These are phyloP conservation scores for Persicaria tinctoria DNA, from an alignment of 148 eudicot genomes.

Conservation along the genomic window DNA sequence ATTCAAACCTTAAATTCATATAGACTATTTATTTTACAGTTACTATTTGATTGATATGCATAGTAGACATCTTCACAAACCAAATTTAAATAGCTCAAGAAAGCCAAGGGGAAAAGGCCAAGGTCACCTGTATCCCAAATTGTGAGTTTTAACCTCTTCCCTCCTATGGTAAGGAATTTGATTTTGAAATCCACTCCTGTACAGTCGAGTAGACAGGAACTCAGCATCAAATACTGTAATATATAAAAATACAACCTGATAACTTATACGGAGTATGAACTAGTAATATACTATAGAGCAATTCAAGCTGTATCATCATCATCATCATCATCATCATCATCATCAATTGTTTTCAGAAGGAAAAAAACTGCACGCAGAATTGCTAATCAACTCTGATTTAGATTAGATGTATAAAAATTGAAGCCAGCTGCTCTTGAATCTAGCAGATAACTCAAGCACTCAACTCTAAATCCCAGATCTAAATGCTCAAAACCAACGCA, in stretches of 20 bases:
- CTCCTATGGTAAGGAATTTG: conserved; percentile 71
- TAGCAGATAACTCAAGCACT: neutral
- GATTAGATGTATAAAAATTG: neutral
- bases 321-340: neutral
- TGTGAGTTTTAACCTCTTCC: conserved; percentile 78
- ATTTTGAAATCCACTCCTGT: conserved; percentile 95
- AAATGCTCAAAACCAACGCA: neutral
- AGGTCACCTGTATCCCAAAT: conserved; percentile 89
- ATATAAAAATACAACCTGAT: neutral
- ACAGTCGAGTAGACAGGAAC: neutral
- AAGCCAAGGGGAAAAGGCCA: too few relatives aligned
- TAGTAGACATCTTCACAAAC: neutral
- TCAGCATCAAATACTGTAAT: neutral
- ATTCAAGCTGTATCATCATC: neutral
- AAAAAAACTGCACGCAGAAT: neutral
- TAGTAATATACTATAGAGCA: neutral
- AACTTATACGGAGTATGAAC: neutral
- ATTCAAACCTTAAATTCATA: neutral
- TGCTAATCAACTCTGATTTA: neutral
- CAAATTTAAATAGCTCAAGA: neutral
- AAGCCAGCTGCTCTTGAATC: neutral
- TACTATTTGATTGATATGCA: neutral
- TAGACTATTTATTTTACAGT: neutral
- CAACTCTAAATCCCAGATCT: neutral
- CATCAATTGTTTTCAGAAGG: neutral